These are phyloP conservation scores for Eucalyptus cloeziana DNA, from an alignment of 345 rosid genomes.

Conservation along the genomic window DNA sequence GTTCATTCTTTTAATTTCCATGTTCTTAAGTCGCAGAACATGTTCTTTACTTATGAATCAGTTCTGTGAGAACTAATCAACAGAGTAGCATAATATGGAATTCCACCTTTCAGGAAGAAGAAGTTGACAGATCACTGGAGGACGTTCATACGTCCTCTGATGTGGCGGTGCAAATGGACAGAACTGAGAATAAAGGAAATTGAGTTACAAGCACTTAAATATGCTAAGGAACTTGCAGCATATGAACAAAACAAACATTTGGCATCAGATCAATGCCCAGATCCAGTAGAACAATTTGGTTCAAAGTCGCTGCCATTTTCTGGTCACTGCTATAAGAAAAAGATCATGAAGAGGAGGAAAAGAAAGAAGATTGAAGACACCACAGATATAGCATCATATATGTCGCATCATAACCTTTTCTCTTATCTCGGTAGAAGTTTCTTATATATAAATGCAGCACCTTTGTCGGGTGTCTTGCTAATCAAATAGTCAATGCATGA, in stretches of 20 bases:
- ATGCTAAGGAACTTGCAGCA: slow-evolving; percentile 37
- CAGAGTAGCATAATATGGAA: not conserved
- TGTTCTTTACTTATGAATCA: not conserved
- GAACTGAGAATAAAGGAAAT: slow-evolving; percentile 66
- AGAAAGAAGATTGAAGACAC: slow-evolving; percentile 64
- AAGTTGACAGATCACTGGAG: slow-evolving; percentile 81
- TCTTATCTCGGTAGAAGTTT: slow-evolving; percentile 50
- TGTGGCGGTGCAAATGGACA: slow-evolving; percentile 94
- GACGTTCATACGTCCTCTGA: slow-evolving; percentile 64
- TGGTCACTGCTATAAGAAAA: slow-evolving; percentile 30
- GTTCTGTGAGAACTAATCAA: not conserved
- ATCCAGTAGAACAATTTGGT: slow-evolving; percentile 35
- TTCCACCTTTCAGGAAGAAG: slow-evolving; percentile 46
- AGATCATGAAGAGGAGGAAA: slow-evolving; percentile 58
- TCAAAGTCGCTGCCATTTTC: slow-evolving; percentile 70
- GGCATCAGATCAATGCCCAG: slow-evolving; percentile 18
- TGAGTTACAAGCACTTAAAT: slow-evolving; percentile 53
- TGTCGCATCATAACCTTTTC: slow-evolving; percentile 56
- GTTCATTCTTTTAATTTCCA: not conserved
- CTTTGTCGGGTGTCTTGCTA: not conserved
- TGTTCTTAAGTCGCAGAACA: not conserved
- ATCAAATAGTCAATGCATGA: not conserved
- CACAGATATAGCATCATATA: slow-evolving; percentile 35
- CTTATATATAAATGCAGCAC: not conserved
- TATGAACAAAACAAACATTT: slow-evolving; percentile 34